Conservation (phyloP, 108 stramenopile genomes). For the Chaetoceros muelleri region DNA sequence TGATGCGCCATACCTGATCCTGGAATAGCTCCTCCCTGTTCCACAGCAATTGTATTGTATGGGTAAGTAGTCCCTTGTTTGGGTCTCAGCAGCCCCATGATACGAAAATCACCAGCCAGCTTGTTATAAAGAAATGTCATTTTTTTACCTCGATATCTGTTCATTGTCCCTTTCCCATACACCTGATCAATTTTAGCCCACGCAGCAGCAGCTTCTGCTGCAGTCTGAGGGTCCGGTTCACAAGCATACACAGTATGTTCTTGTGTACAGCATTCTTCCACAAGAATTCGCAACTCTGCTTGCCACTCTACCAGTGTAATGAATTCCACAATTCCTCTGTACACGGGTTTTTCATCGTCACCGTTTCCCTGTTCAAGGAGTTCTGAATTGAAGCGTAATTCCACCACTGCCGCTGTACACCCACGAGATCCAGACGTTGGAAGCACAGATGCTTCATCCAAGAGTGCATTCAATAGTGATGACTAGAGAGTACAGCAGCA, state of each 20-base stretch:
- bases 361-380: slow-evolving; percentile 2
- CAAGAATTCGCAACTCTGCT: slow-evolving; percentile 22
- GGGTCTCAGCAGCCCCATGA: slow-evolving; percentile 15
- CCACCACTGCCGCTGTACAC: slow-evolving; percentile 38
- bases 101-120: slow-evolving; percentile 14
- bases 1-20: slow-evolving; percentile 16
- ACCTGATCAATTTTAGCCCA: slow-evolving; percentile 46
- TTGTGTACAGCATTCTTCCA: slow-evolving; percentile 30
- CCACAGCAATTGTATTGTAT: slow-evolving; percentile 25
- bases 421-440: slow-evolving; percentile 35
- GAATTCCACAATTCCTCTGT: slow-evolving; percentile 29
- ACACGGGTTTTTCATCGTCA: slow-evolving; percentile 15
- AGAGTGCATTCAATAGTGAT: slow-evolving; percentile 25
- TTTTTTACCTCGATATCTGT: background rate
- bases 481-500: slow-evolving; percentile 2
- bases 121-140: slow-evolving; percentile 9
- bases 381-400: slow-evolving; percentile 20
- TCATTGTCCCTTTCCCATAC: slow-evolving; percentile 27
- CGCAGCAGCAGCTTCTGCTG: slow-evolving; percentile 28
- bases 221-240: slow-evolving; percentile 10
- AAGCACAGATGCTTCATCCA: slow-evolving; percentile 37
- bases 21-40: slow-evolving; percentile 12
- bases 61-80: slow-evolving; percentile 2
- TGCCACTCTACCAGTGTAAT: slow-evolving; percentile 31
- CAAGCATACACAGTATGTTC: slow-evolving; percentile 21